Conservation (phyloP, 2,329 filamentous ascomycete species). For the Colletotrichum caudatum region DNA sequence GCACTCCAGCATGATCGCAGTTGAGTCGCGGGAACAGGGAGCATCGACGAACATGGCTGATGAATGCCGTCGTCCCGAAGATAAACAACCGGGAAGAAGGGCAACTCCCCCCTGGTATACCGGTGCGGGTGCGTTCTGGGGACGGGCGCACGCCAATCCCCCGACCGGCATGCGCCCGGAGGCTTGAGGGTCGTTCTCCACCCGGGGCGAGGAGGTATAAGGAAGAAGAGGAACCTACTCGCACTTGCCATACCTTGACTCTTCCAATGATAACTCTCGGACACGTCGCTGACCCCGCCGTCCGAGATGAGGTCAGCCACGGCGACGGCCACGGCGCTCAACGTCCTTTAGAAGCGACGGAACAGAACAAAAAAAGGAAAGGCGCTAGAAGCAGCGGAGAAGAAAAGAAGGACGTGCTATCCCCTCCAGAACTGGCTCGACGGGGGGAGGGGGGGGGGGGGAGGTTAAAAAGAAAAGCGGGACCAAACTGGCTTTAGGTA, state of each 20-base stretch:
- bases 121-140: too few relatives aligned
- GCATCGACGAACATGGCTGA: background rate
- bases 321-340: background rate
- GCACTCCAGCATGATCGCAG: slow-evolving; percentile 2
- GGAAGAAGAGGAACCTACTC: background rate
- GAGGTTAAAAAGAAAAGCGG: background rate
- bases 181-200: background rate
- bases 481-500: background rate
- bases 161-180: background rate
- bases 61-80: background rate
- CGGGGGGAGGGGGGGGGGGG: too few relatives aligned
- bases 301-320: background rate
- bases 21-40: background rate
- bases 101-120: background rate
- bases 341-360: background rate
- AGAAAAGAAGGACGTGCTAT: background rate
- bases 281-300: background rate
- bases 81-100: background rate
- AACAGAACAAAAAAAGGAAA: background rate
- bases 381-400: slow-evolving; percentile 2
- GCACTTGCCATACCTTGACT: background rate
- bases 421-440: background rate
- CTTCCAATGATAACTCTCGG: background rate
- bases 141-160: background rate
- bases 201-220: background rate